Evolutionary conservation across 2,329 filamentous ascomycete genomes (phyloP).

Genomic region (Neopestalotiopsis clavispora): DNA sequence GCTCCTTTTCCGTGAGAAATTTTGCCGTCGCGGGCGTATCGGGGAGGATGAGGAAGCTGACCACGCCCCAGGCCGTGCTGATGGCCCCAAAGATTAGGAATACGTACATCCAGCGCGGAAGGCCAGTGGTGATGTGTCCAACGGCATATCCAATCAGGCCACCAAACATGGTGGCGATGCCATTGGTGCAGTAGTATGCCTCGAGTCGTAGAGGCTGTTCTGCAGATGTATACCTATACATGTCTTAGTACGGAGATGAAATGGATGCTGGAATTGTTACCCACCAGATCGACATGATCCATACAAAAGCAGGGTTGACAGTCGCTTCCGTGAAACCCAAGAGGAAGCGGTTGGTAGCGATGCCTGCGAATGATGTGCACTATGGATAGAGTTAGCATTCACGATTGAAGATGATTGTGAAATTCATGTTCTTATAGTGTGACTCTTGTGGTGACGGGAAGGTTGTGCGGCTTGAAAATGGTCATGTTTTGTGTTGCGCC

Average conservation of each 20-base stretch:
- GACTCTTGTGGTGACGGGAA: background rate
- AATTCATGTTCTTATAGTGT: background rate
- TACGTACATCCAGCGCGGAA: slow-evolving; percentile 41
- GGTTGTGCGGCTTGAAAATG: background rate
- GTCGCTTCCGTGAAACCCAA: slow-evolving; percentile 62
- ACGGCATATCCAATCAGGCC: slow-evolving; percentile 62
- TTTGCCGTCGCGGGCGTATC: slow-evolving; percentile 66
- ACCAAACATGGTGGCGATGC: slow-evolving; percentile 66
- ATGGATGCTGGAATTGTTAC: background rate
- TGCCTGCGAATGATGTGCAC: slow-evolving; percentile 57
- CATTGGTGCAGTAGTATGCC: slow-evolving; percentile 62
- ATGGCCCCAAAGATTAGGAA: slow-evolving; percentile 64
- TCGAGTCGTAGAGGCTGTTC: slow-evolving; percentile 59
- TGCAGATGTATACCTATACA: slow-evolving; percentile 37
- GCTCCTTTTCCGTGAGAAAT: slow-evolving; percentile 63
- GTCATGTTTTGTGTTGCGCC: too few species aligned
- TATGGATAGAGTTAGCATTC: background rate
- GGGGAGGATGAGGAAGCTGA: slow-evolving; percentile 62
- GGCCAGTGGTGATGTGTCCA: slow-evolving; percentile 55
- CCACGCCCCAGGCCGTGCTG: slow-evolving; percentile 59
- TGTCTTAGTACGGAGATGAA: background rate
- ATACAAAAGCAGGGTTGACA: slow-evolving; percentile 55
- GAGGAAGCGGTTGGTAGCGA: slow-evolving; percentile 61
- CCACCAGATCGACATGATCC: slow-evolving; percentile 39
- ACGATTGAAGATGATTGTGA: background rate